Evolutionary conservation across 2,329 filamentous ascomycete genomes (phyloP).

Genomic region (Trichophyton benhamiae): DNA sequence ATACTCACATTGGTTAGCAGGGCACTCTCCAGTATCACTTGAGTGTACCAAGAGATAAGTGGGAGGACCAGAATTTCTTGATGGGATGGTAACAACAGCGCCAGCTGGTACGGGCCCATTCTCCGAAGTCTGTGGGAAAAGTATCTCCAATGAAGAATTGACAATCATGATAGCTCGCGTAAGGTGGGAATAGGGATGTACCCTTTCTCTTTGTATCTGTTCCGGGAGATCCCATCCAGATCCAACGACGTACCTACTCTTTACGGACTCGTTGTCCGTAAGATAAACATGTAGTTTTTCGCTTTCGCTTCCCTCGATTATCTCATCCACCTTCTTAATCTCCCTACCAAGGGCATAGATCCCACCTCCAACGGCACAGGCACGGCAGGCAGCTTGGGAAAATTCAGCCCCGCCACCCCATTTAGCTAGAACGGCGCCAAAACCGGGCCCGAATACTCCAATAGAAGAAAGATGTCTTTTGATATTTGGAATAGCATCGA

Average conservation of each 20-base stretch:
- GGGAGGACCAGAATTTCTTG: slow-evolving; percentile 31
- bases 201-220: slow-evolving; percentile 7
- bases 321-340: slow-evolving; percentile 31
- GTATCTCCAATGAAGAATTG: slow-evolving; percentile 47
- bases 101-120: slow-evolving; percentile 64
- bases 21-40: slow-evolving; percentile 86
- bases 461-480: slow-evolving; percentile 73
- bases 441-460: slow-evolving; percentile 76
- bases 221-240: slow-evolving; percentile 28
- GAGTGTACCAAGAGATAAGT: slow-evolving; percentile 62
- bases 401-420: slow-evolving; percentile 87
- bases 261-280: slow-evolving; percentile 27
- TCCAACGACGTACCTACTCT: slow-evolving; percentile 27
- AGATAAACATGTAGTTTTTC: slow-evolving; percentile 22
- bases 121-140: slow-evolving; percentile 63
- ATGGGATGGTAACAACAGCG: slow-evolving; percentile 35
- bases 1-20: slow-evolving; percentile 74
- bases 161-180: slow-evolving; percentile 58
- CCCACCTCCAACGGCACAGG: slow-evolving; percentile 78
- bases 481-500: slow-evolving; percentile 60
- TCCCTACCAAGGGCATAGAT: slow-evolving; percentile 75
- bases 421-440: slow-evolving; percentile 80
- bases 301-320: slow-evolving; percentile 8
- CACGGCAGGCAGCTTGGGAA: slow-evolving; percentile 80
- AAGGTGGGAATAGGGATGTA: slow-evolving; percentile 26